phyloP scores from a whole-genome alignment of 2,329 filamentous ascomycete species.

The Orbilia javanica region DNA sequence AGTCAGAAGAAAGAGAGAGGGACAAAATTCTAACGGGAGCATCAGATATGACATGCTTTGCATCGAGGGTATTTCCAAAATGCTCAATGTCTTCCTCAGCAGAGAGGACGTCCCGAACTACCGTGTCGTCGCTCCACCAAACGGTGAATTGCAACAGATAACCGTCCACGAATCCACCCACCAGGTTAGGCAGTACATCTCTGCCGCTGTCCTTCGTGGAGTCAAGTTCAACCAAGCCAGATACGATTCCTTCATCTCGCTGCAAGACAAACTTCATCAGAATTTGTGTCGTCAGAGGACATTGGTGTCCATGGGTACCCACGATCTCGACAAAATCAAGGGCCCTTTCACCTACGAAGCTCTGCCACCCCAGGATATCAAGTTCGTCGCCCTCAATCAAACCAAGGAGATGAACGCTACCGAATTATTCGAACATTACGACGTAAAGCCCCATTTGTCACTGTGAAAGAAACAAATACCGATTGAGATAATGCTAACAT shows the following conservation, averaged over 20 bases:
- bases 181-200: slow-evolving; percentile 86
- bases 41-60: slow-evolving; percentile 86
- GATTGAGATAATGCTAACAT: slow-evolving; percentile 13
- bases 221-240: slow-evolving; percentile 90
- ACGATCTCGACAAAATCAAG: slow-evolving; percentile 92
- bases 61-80: slow-evolving; percentile 95
- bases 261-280: slow-evolving; percentile 98
- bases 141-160: slow-evolving; percentile 81
- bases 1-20: not conserved
- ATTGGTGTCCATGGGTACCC: slow-evolving; percentile 95
- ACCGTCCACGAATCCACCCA: slow-evolving; percentile 80
- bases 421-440: slow-evolving; percentile 94
- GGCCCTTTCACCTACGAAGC: slow-evolving; percentile 98
- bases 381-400: slow-evolving; percentile 91
- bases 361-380: slow-evolving; percentile 88
- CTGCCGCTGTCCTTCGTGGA: slow-evolving; percentile 88
- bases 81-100: slow-evolving; percentile 93
- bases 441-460: slow-evolving; percentile 66
- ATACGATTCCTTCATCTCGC: slow-evolving; percentile 96
- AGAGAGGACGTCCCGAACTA: slow-evolving; percentile 83
- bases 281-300: slow-evolving; percentile 94
- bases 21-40: not conserved
- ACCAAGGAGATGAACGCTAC: slow-evolving; percentile 86
- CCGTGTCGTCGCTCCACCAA: slow-evolving; percentile 77
- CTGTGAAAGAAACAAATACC: slow-evolving; percentile 12